phyloP scores from a whole-genome alignment of 1,284 basidiomycete species.

The Cryptococcus hybrid region DNA sequence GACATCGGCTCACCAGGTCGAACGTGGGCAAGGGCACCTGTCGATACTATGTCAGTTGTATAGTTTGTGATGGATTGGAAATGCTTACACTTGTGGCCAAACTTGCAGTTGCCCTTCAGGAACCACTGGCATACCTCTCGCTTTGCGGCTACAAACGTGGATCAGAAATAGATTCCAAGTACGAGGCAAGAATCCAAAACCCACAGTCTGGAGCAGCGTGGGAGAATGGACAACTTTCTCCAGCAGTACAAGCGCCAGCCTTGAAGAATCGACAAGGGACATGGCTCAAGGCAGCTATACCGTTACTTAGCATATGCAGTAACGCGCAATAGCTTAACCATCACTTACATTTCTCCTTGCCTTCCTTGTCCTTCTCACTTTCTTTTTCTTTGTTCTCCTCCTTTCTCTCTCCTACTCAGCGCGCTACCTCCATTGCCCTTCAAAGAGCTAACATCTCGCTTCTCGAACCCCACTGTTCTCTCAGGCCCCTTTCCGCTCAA shows the following conservation, averaged over 20 bases:
- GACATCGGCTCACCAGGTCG: constrained; percentile 88
- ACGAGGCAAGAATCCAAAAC: constrained; percentile 11
- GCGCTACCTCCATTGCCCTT: constrained; percentile 5
- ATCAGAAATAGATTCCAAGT: constrained; percentile 21
- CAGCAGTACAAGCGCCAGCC: constrained; percentile 88
- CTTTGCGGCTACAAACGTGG: constrained; percentile 56
- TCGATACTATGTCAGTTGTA: constrained; percentile 5
- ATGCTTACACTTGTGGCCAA: constrained; percentile 83
- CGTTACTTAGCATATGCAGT: not conserved
- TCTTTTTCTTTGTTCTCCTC: constrained; percentile 4
- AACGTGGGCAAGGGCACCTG: constrained; percentile 79
- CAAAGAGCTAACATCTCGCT: constrained; percentile 21
- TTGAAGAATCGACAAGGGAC: constrained; percentile 99
- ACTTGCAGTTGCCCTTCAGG: constrained; percentile 84
- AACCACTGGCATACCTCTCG: constrained; percentile 96
- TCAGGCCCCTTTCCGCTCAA: constrained; percentile 18
- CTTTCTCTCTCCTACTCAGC: too few species aligned
- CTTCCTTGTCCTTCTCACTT: constrained; percentile 7
- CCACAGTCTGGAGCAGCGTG: constrained; percentile 54
- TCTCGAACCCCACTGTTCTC: constrained; percentile 39
- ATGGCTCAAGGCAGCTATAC: constrained; percentile 64
- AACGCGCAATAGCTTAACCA: not conserved
- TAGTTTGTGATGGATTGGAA: not conserved
- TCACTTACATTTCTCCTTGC: not conserved
- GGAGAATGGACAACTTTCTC: constrained; percentile 90